Evolutionary conservation across 305 asterid species (phyloP).

Genomic region (Fraxinus platypoda): DNA sequence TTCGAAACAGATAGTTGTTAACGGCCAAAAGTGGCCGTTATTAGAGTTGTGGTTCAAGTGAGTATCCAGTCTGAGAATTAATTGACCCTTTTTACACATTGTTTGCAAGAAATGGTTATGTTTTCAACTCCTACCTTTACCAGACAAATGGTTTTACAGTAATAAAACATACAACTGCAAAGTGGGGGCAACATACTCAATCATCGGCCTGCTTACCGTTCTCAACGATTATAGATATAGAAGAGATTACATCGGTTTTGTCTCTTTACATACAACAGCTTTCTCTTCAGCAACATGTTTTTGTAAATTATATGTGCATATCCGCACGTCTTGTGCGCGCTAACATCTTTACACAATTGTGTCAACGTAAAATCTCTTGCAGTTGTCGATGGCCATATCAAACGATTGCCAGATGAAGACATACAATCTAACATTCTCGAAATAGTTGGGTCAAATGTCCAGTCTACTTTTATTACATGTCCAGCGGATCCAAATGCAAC

Average conservation of each 20-base stretch:
- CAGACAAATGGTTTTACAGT: neutral
- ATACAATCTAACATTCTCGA: conserved; percentile 90
- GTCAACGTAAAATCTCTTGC: conserved; percentile 19
- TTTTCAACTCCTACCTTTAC: neutral
- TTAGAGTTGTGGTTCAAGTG: neutral
- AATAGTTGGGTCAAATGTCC: conserved; percentile 77
- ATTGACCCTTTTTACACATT: neutral
- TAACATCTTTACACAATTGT: neutral
- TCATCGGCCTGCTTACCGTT: neutral
- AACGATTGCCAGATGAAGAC: conserved; percentile 87
- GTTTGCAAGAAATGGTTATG: neutral
- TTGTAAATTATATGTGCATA: neutral
- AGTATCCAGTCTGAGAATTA: neutral
- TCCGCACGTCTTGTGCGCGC: neutral
- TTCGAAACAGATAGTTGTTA: neutral
- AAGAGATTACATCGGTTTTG: neutral
- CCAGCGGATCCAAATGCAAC: conserved; percentile 97
- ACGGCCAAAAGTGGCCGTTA: neutral
- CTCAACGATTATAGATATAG: neutral
- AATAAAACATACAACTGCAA: neutral
- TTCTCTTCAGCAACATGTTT: neutral
- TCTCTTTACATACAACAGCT: neutral
- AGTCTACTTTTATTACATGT: conserved; percentile 80
- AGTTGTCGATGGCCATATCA: conserved; percentile 84
- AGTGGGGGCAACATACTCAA: neutral